Evolutionary conservation across 2,329 filamentous ascomycete species (phyloP).

Genomic region (Cyphellophora europaea): DNA sequence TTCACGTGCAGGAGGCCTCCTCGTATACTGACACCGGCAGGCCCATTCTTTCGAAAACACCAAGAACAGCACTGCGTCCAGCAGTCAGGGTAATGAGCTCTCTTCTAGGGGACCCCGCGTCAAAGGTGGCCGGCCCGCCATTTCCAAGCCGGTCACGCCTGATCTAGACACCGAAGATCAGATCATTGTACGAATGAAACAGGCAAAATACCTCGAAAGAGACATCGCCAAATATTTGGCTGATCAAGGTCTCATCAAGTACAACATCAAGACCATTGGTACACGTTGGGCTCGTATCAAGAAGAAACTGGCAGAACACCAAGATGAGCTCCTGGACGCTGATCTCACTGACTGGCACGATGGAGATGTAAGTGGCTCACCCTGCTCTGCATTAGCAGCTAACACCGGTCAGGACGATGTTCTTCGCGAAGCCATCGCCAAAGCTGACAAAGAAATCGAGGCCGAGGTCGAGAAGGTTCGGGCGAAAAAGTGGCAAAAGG

Average conservation of each 20-base stretch:
- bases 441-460: constrained; percentile 34
- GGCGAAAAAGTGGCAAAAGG: constrained; percentile 35
- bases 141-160: too few relatives aligned
- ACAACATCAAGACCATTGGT: constrained; percentile 38
- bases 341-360: constrained; percentile 41
- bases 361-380: constrained; percentile 32
- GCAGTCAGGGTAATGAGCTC: too few relatives aligned
- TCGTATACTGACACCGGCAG: too few relatives aligned
- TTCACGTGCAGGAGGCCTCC: too few relatives aligned
- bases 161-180: too few relatives aligned
- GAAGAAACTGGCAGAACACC: constrained; percentile 29
- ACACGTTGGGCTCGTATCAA: constrained; percentile 39
- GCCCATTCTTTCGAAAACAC: too few relatives aligned
- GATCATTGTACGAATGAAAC: constrained; percentile 25
- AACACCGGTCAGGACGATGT: constrained; percentile 30
- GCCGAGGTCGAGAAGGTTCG: constrained; percentile 30
- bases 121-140: background rate
- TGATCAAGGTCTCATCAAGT: constrained; percentile 32
- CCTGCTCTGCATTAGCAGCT: constrained; percentile 3
- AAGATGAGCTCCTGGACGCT: constrained; percentile 37
- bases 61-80: too few relatives aligned
- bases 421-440: constrained; percentile 30
- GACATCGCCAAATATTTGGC: constrained; percentile 33
- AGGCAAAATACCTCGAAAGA: constrained; percentile 28
- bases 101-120: too few relatives aligned